A percentile compares a stretch with the other conserved stretches of the same genome.
phyloP scores from a whole-genome alignment of 345 rosid genomes.

The Bruguiera gymnorhiza region DNA sequence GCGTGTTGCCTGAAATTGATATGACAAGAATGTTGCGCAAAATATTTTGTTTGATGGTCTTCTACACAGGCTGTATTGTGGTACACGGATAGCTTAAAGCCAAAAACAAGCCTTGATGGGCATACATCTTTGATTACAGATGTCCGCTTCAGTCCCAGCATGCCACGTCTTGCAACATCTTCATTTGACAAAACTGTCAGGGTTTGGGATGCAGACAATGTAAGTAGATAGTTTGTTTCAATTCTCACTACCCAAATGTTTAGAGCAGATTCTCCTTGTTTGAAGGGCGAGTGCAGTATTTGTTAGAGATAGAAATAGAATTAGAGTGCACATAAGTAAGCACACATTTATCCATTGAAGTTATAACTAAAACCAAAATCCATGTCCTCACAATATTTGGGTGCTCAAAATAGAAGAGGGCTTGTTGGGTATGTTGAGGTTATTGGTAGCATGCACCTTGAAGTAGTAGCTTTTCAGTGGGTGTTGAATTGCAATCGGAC shows the following conservation, averaged over 20 bases:
- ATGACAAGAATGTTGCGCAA: background rate
- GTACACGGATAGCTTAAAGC: constrained; percentile 71
- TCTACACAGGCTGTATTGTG: constrained; percentile 77
- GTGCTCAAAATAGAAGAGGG: background rate
- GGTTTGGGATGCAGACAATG: constrained; percentile 98
- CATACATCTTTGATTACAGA: constrained; percentile 78
- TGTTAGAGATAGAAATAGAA: no score
- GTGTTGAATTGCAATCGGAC: background rate
- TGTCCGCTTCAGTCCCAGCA: constrained; percentile 91
- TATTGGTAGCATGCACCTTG: background rate
- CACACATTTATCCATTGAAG: background rate
- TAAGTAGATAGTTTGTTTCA: constrained; percentile 32
- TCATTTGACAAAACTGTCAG: constrained; percentile 95
- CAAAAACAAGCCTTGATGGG: constrained; percentile 72
- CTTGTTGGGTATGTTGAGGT: background rate
- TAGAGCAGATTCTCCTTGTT: background rate
- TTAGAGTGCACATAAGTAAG: background rate
- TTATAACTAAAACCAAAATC: background rate
- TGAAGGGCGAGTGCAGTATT: no score
- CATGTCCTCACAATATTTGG: background rate
- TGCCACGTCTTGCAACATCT: constrained; percentile 88
- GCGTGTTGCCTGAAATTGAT: background rate
- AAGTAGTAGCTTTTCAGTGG: no score
- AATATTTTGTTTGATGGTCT: constrained; percentile 8
- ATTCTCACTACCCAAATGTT: background rate